These are phyloP conservation scores for Trichoderma virens DNA, from an alignment of 495 filamentous ascomycete genomes.

Conservation along the genomic window DNA sequence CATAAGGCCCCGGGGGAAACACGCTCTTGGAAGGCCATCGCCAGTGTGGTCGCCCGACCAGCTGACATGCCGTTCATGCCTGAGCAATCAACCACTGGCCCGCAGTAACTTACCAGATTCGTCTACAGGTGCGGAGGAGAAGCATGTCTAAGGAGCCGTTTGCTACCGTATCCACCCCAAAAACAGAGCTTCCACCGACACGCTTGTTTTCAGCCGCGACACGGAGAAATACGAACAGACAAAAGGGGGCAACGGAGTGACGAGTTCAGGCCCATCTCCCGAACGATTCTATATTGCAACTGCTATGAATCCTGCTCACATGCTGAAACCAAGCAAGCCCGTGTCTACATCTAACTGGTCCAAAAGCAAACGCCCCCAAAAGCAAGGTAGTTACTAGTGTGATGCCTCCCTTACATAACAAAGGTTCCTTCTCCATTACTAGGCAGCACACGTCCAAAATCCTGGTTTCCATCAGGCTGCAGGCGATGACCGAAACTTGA, in stretches of 20 bases:
- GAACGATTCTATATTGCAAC: neutral
- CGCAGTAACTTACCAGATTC: neutral
- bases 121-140: neutral
- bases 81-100: neutral
- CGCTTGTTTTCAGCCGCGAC: neutral
- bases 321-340: neutral
- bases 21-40: no score
- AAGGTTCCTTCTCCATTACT: neutral
- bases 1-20: no score
- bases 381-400: neutral
- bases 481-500: neutral
- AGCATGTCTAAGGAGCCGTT: neutral
- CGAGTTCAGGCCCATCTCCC: neutral
- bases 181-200: neutral
- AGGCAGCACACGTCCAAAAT: neutral
- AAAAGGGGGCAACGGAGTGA: neutral
- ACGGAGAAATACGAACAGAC: neutral
- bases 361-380: neutral
- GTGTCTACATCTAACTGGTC: constrained; percentile 8
- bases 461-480: neutral
- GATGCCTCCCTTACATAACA: neutral
- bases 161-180: neutral
- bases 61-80: neutral
- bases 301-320: neutral
- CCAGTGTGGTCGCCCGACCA: no score